These are phyloP conservation scores for Herpotrichia juniperi DNA, from an alignment of 2,329 filamentous ascomycete genomes.

Conservation along the genomic window DNA sequence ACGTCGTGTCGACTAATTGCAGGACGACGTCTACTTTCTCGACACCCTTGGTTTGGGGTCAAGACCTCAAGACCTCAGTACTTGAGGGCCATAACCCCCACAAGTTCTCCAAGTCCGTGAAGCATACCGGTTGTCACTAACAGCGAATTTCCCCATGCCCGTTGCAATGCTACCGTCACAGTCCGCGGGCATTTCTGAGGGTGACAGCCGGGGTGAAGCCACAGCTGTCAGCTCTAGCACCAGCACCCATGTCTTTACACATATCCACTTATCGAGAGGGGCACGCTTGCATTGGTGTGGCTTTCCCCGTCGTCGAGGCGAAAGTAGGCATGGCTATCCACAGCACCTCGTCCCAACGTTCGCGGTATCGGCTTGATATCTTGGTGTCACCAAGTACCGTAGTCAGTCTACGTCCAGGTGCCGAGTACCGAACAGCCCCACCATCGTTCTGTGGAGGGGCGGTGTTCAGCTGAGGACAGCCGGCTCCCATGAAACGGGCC, in stretches of 20 bases:
- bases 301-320: slow-evolving; percentile 5
- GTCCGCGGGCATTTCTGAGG: neutral
- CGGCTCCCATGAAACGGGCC: slow-evolving; percentile 13
- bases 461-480: too few relatives aligned
- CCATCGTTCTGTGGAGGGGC: neutral
- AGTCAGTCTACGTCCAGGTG: neutral
- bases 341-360: neutral
- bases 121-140: neutral
- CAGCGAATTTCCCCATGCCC: neutral
- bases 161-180: slow-evolving; percentile 2
- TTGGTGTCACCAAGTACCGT: neutral
- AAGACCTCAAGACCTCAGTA: neutral
- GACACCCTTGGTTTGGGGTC: neutral
- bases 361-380: neutral
- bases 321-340: slow-evolving; percentile 4
- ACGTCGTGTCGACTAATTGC: neutral
- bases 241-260: neutral
- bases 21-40: neutral
- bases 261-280: slow-evolving; percentile 2
- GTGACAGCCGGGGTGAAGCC: slow-evolving; percentile 1
- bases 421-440: neutral
- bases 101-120: neutral
- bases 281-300: slow-evolving; percentile 11
- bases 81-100: neutral
- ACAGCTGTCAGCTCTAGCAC: slow-evolving; percentile 2